Percentiles rank a stretch among this genome's conserved stretches.
Conservation (phyloP, 495 filamentous ascomycete species). For the Aspergillus diversus region DNA sequence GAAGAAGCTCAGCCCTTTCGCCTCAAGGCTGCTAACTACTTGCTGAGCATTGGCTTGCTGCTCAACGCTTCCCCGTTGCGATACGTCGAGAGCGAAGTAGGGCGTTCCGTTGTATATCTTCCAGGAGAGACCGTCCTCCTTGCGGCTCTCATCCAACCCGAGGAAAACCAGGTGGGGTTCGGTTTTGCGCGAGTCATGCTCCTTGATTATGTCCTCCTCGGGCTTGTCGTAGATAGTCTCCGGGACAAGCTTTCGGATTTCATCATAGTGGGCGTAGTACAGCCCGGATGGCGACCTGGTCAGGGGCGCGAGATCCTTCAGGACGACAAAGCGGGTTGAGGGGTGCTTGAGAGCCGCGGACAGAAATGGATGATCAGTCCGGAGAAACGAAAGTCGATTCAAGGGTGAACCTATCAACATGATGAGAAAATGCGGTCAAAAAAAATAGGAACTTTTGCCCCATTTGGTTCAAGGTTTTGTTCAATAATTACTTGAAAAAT, state of each 20-base stretch:
- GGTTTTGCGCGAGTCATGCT: constrained; percentile 72
- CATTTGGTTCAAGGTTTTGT: too few relatives aligned
- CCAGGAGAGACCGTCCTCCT: constrained; percentile 52
- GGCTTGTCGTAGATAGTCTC: constrained; percentile 68
- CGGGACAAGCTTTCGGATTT: constrained; percentile 71
- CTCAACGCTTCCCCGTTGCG: constrained; percentile 63
- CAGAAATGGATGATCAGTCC: constrained; percentile 78
- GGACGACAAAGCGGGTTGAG: constrained; percentile 70
- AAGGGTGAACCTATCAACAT: constrained; percentile 61
- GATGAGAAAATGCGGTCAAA: constrained; percentile 19
- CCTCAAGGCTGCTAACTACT: constrained; percentile 60
- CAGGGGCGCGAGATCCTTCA: constrained; percentile 80
- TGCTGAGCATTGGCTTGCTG: constrained; percentile 48
- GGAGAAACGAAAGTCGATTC: constrained; percentile 84
- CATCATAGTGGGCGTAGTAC: constrained; percentile 62
- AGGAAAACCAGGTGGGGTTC: constrained; percentile 79
- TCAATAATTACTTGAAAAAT: constrained; percentile 73
- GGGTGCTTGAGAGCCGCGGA: constrained; percentile 73
- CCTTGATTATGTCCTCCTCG: constrained; percentile 72
- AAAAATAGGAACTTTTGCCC: neutral
- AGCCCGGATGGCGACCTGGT: constrained; percentile 59
- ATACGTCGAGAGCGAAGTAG: constrained; percentile 89
- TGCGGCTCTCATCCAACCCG: constrained; percentile 74
- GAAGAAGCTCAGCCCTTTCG: constrained; percentile 61
- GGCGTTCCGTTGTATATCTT: constrained; percentile 74